Evolutionary conservation across 2,329 filamentous ascomycete genomes (phyloP).

Genomic region (Microsporum canis): DNA sequence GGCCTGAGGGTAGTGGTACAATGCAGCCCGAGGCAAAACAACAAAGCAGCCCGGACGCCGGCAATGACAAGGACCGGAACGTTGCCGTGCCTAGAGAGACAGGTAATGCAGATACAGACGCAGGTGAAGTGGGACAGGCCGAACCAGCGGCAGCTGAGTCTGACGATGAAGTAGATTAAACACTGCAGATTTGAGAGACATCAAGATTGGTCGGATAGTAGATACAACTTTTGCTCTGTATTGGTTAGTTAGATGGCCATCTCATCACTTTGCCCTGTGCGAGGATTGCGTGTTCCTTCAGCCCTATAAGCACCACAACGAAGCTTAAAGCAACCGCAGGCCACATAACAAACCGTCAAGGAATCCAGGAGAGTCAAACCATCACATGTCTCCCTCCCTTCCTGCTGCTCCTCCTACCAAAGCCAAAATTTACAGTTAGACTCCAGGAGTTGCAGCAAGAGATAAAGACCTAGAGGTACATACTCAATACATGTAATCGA

Average conservation of each 20-base stretch:
- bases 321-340: not conserved
- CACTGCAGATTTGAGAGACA: not conserved
- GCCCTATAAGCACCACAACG: not conserved
- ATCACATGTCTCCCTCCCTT: not conserved
- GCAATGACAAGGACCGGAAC: not conserved
- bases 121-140: not conserved
- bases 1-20: not conserved
- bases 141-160: not conserved
- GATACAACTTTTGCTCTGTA: not conserved
- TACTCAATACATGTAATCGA: not conserved
- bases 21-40: not conserved
- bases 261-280: not conserved
- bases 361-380: not conserved
- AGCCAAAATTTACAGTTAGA: not conserved
- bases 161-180: not conserved
- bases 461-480: too few relatives aligned
- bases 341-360: not conserved
- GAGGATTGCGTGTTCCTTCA: constrained; percentile 1
- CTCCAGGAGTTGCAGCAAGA: not conserved
- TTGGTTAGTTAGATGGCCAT: not conserved
- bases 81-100: not conserved
- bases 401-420: not conserved
- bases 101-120: not conserved
- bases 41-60: not conserved
- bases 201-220: not conserved